phyloP scores from a whole-genome alignment of 2,329 filamentous ascomycete species.

The Aspergillus melleus region DNA sequence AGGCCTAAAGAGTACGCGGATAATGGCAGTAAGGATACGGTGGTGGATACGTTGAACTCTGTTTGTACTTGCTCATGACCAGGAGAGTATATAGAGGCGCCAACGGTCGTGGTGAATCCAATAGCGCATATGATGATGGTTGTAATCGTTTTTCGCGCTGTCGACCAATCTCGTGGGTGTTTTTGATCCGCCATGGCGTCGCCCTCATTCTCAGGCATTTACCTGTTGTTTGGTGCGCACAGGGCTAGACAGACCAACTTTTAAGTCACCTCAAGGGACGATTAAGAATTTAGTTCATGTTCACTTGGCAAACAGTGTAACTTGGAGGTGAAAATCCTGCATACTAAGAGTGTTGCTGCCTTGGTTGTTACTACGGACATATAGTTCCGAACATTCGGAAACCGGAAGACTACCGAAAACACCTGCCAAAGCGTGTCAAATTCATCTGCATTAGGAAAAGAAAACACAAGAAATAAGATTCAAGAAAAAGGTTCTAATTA shows the following conservation, averaged over 20 bases:
- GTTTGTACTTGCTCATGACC: slow-evolving; percentile 57
- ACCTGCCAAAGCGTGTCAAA: too few species aligned
- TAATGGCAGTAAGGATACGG: slow-evolving; percentile 56
- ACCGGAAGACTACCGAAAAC: too few species aligned
- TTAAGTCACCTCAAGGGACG: neutral
- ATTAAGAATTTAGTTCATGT: neutral
- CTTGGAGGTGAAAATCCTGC: too few species aligned
- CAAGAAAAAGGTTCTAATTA: too few species aligned
- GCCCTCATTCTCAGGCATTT: neutral
- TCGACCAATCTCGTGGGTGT: slow-evolving; percentile 18
- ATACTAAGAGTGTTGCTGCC: too few species aligned
- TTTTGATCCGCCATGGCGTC: neutral
- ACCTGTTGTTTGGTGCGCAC: neutral
- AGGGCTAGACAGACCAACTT: too few species aligned
- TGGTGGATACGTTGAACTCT: slow-evolving; percentile 29
- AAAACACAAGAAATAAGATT: too few species aligned
- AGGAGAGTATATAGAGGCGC: slow-evolving; percentile 35
- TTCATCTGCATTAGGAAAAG: too few species aligned
- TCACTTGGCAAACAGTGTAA: too few species aligned
- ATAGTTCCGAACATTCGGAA: neutral
- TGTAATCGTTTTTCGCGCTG: slow-evolving; percentile 12
- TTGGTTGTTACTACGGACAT: neutral
- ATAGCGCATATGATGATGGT: slow-evolving; percentile 15
- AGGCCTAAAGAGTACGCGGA: slow-evolving; percentile 72
- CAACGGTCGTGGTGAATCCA: slow-evolving; percentile 24